Base-by-base conservation (phyloP, 1,284 basidiomycete genomes). In the Trametes hirsuta region DNA sequence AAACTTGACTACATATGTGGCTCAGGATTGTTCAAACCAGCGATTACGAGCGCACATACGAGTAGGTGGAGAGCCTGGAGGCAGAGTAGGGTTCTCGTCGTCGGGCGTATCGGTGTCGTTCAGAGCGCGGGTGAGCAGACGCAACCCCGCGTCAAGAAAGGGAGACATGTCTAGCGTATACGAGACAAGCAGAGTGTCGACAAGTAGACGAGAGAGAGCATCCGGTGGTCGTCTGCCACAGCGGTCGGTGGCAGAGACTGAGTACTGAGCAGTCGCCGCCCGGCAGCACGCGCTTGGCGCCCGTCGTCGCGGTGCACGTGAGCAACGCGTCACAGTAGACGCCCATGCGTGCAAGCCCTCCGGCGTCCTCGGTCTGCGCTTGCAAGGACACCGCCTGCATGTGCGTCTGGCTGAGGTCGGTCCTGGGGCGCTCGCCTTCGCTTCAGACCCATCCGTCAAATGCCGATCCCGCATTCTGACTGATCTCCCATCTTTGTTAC, bases 1-100 rank as follows among this genome's bases (percentile, higher is more conserved):
- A 71, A 91, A 93, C 70, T 83, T 90, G 65, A 79, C 91, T 85
- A 53, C 22, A 21, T 41, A 49, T 56, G 58, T 1, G 40, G 54
- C 4, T 49, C 12, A 47, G 36, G 45, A 30, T 35, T 11, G 10
- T 12, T 4, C 8, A 15, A 40, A 34, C 41, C 36, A 80, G 64
- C 36, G n/a, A 2, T 30, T 0, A 57, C 15, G 24, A 24, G 46
- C 35, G 39, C 18, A 72, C 79, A 61, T 68, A 85, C 85, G 70
- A 36, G 79, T 87, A 24, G 85, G 85, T 39, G 85, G 84, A 34
- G 82, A 73, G 21, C 85, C 85, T 0, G 86, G 86, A 6, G 85
- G 85, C 24, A 70, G 55, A 12, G 61, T 62, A 8, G 59, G 44
- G 18, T 59, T 62, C 41, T 62, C 59, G 47, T 55, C 53, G 42